Conservation (phyloP, 768 basidiomycete species). For the Pilatotrama ljubarskyi region DNA sequence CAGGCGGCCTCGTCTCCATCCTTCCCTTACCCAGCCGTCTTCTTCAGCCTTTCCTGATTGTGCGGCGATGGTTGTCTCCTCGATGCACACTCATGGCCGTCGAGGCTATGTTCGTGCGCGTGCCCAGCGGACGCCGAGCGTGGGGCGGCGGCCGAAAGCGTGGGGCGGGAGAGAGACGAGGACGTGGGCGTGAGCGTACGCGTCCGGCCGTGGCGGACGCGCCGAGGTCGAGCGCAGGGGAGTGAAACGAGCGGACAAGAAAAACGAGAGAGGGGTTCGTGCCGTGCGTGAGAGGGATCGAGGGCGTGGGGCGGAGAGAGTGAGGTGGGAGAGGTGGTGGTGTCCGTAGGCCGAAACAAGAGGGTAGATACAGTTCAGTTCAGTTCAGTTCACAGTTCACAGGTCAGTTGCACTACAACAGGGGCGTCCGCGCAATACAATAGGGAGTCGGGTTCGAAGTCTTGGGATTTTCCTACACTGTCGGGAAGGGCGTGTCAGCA, state of each 20-base stretch:
- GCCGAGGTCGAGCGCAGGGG: background rate
- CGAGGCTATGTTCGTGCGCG: background rate
- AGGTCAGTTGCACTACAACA: conserved; percentile 9
- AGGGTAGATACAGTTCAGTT: conserved; percentile 9
- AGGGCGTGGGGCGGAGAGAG: background rate
- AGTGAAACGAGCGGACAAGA: background rate
- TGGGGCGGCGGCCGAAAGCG: background rate
- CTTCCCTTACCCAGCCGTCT: too few relatives aligned
- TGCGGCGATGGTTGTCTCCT: too few relatives aligned
- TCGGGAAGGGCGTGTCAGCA: background rate
- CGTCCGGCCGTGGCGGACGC: background rate
- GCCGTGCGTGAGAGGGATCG: background rate
- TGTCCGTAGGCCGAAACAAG: background rate
- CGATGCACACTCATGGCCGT: too few relatives aligned
- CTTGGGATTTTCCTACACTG: conserved; percentile 11
- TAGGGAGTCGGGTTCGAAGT: background rate
- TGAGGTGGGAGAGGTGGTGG: background rate
- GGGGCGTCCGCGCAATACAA: conserved; percentile 7
- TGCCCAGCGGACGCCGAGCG: background rate
- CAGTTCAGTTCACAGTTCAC: background rate
- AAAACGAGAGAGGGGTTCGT: background rate
- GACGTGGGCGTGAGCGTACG: conserved; percentile 1
- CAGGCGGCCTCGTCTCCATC: background rate
- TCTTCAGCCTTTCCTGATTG: background rate
- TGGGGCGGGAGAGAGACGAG: background rate